Percentiles rank a stretch among this genome's conserved stretches.
These are phyloP conservation scores for Micromonas pusilla DNA, from an alignment of 139 green algal genomes.

Conservation along the genomic window DNA sequence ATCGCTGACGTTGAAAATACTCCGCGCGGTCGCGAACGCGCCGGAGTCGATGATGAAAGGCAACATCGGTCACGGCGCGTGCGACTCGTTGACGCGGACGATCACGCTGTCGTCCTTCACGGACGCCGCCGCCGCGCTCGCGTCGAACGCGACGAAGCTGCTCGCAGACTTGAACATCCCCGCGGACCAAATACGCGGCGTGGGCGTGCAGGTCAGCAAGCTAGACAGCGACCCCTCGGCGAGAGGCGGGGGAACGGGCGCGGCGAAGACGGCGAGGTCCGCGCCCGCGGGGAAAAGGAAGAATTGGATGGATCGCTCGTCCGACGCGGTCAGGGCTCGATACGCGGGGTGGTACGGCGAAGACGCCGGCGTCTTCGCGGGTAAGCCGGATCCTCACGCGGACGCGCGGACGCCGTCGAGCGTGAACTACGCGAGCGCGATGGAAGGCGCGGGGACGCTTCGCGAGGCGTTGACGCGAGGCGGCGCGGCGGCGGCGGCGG, in stretches of 20 bases:
- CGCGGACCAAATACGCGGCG: constrained; percentile 57
- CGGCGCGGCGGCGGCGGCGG: too few species aligned
- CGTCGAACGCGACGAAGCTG: constrained; percentile 42
- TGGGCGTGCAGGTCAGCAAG: constrained; percentile 61
- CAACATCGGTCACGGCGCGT: constrained; percentile 77
- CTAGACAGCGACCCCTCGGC: constrained; percentile 24
- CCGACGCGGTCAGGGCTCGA: too few species aligned
- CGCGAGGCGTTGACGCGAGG: not conserved
- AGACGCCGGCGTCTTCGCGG: not conserved
- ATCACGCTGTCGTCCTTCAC: constrained; percentile 37
- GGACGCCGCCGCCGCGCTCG: constrained; percentile 39
- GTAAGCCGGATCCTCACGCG: not conserved
- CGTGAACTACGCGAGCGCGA: constrained; percentile 19
- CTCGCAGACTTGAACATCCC: constrained; percentile 49
- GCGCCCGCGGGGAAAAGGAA: too few species aligned
- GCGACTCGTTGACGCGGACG: constrained; percentile 61
- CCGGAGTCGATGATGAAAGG: constrained; percentile 57
- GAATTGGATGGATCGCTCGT: not conserved
- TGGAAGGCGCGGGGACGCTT: not conserved
- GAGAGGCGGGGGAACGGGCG: not conserved
- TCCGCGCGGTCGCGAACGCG: constrained; percentile 46
- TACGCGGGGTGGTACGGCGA: not conserved
- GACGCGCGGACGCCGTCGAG: constrained; percentile 32
- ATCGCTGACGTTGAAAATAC: constrained; percentile 73
- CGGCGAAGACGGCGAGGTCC: not conserved